A percentile compares a stretch with the other conserved stretches of the same genome.
phyloP scores from a whole-genome alignment of 768 basidiomycete genomes.

The Coprinellus aureogranulatus region DNA sequence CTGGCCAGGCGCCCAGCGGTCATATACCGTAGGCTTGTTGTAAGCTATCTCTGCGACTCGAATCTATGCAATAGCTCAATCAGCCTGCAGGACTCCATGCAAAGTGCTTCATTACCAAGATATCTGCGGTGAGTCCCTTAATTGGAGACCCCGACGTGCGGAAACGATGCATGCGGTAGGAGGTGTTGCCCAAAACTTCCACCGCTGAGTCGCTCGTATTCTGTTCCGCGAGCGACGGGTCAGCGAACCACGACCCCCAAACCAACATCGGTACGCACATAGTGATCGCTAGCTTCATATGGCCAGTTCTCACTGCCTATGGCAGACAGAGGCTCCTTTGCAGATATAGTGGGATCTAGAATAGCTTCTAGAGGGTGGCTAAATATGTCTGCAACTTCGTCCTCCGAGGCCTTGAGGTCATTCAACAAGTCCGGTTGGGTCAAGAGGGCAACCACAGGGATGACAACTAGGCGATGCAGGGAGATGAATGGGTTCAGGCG shows the following conservation, averaged over 20 bases:
- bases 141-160: conserved; percentile 75
- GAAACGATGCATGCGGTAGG: conserved; percentile 84
- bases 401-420: conserved; percentile 51
- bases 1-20: conserved; percentile 14
- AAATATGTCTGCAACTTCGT: conserved; percentile 80
- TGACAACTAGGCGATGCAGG: conserved; percentile 66
- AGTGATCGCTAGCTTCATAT: conserved; percentile 58
- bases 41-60: conserved; percentile 49
- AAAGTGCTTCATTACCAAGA: conserved; percentile 52
- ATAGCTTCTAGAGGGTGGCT: conserved; percentile 73
- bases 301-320: conserved; percentile 75
- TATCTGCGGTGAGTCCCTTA: conserved; percentile 81
- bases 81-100: background rate
- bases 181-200: conserved; percentile 44
- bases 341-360: conserved; percentile 55
- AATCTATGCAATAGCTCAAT: conserved; percentile 40
- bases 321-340: conserved; percentile 48
- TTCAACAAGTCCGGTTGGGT: conserved; percentile 52
- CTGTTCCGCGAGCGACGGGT: conserved; percentile 21
- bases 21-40: conserved; percentile 11
- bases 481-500: conserved; percentile 68
- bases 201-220: conserved; percentile 52
- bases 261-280: conserved; percentile 49
- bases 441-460: conserved; percentile 74
- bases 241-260: background rate